phyloP scores from a whole-genome alignment of 768 basidiomycete genomes.

The Crepidotus variabilis region DNA sequence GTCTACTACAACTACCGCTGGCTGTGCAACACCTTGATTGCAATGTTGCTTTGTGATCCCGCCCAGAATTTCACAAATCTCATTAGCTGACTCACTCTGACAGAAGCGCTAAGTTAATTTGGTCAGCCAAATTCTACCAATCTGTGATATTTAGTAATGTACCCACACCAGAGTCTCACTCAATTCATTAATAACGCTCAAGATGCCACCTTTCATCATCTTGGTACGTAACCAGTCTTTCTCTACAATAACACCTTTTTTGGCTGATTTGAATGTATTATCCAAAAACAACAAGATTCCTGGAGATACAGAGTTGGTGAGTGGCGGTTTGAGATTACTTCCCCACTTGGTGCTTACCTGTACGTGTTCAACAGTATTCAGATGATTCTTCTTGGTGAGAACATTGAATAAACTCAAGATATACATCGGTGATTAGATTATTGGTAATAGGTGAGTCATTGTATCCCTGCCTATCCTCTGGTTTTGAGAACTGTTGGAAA shows the following conservation, averaged over 20 bases:
- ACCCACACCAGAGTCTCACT: slow-evolving; percentile 5
- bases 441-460: not conserved
- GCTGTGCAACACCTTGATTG: not conserved
- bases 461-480: not conserved
- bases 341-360: not conserved
- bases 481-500: not conserved
- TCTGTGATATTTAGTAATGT: not conserved
- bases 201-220: slow-evolving; percentile 4
- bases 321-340: not conserved
- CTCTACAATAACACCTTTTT: not conserved
- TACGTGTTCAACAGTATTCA: not conserved
- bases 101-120: not conserved
- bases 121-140: not conserved
- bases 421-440: not conserved
- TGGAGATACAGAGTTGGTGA: not conserved
- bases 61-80: not conserved
- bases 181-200: slow-evolving; percentile 4
- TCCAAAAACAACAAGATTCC: not conserved
- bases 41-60: not conserved
- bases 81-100: slow-evolving; percentile 1
- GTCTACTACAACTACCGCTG: not conserved
- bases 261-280: slow-evolving; percentile 6
- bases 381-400: not conserved
- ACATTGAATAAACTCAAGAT: slow-evolving; percentile 1
- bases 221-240: not conserved